Conservation (phyloP, 805 yeast genomes). For the Trichomonascus vanleenenianus region DNA sequence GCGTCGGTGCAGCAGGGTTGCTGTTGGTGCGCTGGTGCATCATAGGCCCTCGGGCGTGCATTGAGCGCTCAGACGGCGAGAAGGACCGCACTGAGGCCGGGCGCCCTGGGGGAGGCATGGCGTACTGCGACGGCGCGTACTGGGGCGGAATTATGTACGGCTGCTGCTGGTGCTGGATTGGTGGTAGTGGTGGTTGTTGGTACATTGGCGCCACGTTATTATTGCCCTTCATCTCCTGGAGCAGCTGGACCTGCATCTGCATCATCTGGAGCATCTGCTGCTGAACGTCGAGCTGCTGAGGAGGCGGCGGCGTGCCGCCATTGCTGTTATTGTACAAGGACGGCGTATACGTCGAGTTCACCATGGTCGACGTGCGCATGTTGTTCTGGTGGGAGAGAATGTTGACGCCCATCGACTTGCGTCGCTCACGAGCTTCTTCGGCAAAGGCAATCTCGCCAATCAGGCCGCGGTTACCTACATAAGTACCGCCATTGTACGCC, state of each 20-base stretch:
- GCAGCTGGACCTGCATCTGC: conserved; percentile 27
- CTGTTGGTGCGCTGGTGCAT: neutral
- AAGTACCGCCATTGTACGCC: conserved; percentile 17
- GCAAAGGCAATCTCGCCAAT: conserved; percentile 34
- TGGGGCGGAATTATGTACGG: conserved; percentile 2
- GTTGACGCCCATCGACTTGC: conserved; percentile 15
- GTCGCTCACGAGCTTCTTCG: conserved; percentile 29
- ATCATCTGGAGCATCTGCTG: conserved; percentile 27
- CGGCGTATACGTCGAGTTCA: conserved; percentile 2
- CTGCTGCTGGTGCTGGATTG: conserved; percentile 1
- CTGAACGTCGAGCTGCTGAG: conserved; percentile 14
- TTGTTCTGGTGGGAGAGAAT: neutral
- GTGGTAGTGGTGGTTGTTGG: conserved; percentile 5
- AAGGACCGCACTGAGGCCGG: conserved; percentile 18
- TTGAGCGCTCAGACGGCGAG: conserved; percentile 12
- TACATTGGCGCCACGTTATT: neutral
- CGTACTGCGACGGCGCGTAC: neutral
- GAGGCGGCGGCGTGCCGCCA: neutral
- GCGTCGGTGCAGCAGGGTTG: neutral
- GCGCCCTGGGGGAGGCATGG: conserved; percentile 4
- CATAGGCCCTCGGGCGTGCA: neutral
- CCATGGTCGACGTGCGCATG: conserved; percentile 9
- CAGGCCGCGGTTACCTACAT: conserved; percentile 26
- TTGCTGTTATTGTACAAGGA: neutral
- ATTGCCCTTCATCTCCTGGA: conserved; percentile 16